A percentile compares a stretch with the other conserved stretches of the same genome.
These are phyloP conservation scores for Pilatotrama ljubarskyi DNA, from an alignment of 768 basidiomycete species.

Conservation along the genomic window DNA sequence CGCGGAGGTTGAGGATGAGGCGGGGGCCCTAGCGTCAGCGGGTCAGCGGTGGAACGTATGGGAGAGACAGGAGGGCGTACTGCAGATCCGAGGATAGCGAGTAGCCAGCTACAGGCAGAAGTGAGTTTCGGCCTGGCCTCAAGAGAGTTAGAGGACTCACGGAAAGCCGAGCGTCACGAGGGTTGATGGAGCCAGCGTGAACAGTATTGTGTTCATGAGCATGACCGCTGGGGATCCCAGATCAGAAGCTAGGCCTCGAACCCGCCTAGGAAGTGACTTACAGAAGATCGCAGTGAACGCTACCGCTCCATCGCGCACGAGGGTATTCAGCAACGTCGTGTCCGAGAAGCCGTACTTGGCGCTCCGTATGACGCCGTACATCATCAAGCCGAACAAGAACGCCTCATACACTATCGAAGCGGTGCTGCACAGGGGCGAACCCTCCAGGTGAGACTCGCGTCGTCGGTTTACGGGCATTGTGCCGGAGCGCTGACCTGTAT, in stretches of 20 bases:
- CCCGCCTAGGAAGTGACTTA: neutral
- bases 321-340: constrained; percentile 23
- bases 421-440: constrained; percentile 11
- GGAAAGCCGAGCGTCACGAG: constrained; percentile 18
- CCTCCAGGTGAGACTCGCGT: neutral
- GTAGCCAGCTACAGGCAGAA: constrained; percentile 7
- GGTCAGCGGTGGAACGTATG: neutral
- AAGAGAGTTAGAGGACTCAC: constrained; percentile 5
- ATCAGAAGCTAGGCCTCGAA: too few relatives aligned
- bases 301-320: constrained; percentile 30
- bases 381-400: constrained; percentile 28
- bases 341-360: constrained; percentile 25
- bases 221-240: constrained; percentile 18
- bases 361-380: constrained; percentile 23
- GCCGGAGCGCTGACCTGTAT: constrained; percentile 11
- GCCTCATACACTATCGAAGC: constrained; percentile 28
- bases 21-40: constrained; percentile 13
- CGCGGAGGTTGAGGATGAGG: constrained; percentile 17
- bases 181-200: constrained; percentile 17
- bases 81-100: constrained; percentile 14
- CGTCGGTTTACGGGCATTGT: neutral
- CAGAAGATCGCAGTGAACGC: constrained; percentile 30
- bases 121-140: neutral
- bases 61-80: neutral
- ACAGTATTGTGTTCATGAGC: constrained; percentile 19